Evolutionary conservation across 169 alveolate genomes (phyloP).

Genomic region (Eimeria zaria): DNA sequence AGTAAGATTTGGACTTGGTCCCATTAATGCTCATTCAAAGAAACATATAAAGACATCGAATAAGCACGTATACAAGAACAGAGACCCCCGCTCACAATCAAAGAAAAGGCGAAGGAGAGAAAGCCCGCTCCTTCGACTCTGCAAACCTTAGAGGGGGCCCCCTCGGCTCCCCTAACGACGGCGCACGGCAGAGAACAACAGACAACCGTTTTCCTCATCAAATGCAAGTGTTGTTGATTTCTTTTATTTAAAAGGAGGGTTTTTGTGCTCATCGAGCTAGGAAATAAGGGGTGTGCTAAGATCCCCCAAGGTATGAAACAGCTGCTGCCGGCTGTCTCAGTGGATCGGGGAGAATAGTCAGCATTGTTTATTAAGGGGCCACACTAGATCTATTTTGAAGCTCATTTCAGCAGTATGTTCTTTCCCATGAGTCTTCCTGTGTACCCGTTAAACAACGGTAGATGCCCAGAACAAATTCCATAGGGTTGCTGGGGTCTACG

Average conservation of each 20-base stretch:
- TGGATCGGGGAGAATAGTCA: constrained; percentile 30
- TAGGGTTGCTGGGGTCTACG: not conserved
- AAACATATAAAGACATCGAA: not conserved
- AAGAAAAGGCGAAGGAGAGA: not conserved
- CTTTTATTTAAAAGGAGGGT: not conserved
- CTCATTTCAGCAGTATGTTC: not conserved
- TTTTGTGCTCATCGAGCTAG: not conserved
- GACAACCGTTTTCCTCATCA: not conserved
- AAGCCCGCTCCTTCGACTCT: not conserved
- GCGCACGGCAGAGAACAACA: not conserved
- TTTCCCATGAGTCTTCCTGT: not conserved
- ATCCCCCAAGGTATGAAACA: not conserved
- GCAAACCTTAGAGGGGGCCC: not conserved
- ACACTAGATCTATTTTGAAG: not conserved
- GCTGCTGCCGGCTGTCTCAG: constrained; percentile 8
- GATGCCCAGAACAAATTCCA: not conserved
- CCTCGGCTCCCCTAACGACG: not conserved
- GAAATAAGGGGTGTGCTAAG: not conserved
- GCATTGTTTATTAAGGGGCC: not conserved
- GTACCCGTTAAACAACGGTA: not conserved
- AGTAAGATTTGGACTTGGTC: not conserved
- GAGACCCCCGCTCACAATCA: not conserved
- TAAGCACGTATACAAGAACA: not conserved
- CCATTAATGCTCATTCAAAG: not conserved
- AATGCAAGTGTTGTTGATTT: not conserved